Evolutionary conservation across 352 stramenopile species (phyloP), one percentile per base, ranked within the genome.

Genomic region (Globisporangium abappressorium): DNA sequence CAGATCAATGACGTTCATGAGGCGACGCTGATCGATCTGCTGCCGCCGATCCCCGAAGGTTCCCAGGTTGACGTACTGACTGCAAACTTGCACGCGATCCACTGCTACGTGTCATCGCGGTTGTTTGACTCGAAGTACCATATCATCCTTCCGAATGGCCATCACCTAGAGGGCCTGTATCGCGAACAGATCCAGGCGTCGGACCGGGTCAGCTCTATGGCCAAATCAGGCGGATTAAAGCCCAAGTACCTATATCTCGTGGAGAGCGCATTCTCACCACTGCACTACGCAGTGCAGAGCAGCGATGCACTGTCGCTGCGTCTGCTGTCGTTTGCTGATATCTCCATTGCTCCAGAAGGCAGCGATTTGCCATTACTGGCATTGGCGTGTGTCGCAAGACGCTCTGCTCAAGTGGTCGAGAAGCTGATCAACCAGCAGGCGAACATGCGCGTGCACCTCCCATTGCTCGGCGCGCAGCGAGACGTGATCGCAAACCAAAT

Each of bases 401-500:
- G 84, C 5, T 76, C 77, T 0, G 58, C 77, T 4, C 62, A 80
- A 20, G 74, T 92, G 0, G 73, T 92, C 9, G 49, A 57, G 14
- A 53, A 62, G 2, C 74, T 92, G 3, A 73, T 91, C 53, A 84
- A 66, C 12, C 68, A 76, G 14, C 78, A 87, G 41, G 77, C 72
- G 0, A 91, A 90, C 34, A 73, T 92, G 64, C 84, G 84, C 1
- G 84, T 92, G 2, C 70, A 85, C 53, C 64, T 92, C 20, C 81
- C 83, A 15, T 64, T 89, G 12, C 66, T 83, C n/a, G 68, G 73
- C 3, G 68, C 68, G 6, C 60, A 57, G 22, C 70, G 54, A 9
- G 55, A 74, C 12, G 33, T 56, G 34, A 62, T 63, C n/a, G 46
- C 57, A 2, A 73, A 67, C 38, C 51, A 73, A 36, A 60, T 74